phyloP scores from a whole-genome alignment of 257 asterid species.

The Solanum piurae region DNA sequence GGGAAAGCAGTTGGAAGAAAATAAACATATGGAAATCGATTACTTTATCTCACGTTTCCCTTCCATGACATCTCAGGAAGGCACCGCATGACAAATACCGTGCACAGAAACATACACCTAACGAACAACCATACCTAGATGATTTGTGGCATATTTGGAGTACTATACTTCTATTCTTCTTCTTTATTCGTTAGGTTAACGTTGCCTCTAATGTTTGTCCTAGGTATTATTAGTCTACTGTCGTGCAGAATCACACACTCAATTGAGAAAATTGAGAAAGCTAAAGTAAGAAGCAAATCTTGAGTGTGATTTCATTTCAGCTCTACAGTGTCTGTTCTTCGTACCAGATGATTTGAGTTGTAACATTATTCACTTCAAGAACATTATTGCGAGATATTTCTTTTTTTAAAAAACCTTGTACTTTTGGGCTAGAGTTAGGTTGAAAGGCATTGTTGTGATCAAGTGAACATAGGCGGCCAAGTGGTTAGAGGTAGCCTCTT shows the following conservation, averaged over 20 bases:
- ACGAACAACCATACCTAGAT: conserved; percentile 41
- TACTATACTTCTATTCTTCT: background rate
- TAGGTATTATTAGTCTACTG: background rate
- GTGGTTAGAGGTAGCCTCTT: background rate
- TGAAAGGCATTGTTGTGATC: background rate
- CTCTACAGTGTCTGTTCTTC: background rate
- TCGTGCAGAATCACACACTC: background rate
- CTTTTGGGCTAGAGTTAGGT: background rate
- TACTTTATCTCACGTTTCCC: background rate
- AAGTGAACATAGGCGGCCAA: background rate
- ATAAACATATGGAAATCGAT: background rate
- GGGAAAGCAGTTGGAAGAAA: background rate
- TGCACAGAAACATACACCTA: background rate
- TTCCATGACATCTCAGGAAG: background rate
- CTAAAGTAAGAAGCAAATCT: background rate
- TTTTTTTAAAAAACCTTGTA: background rate
- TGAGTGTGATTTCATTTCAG: background rate
- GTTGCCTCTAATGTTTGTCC: background rate
- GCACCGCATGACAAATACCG: background rate
- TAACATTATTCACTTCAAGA: background rate
- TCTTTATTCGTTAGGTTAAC: background rate
- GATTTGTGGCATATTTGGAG: conserved; percentile 33
- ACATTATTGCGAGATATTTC: background rate
- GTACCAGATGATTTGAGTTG: background rate
- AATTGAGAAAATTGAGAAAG: background rate